These are phyloP conservation scores for Phytopythium kandeliae DNA, from an alignment of 352 stramenopile genomes.

Conservation along the genomic window DNA sequence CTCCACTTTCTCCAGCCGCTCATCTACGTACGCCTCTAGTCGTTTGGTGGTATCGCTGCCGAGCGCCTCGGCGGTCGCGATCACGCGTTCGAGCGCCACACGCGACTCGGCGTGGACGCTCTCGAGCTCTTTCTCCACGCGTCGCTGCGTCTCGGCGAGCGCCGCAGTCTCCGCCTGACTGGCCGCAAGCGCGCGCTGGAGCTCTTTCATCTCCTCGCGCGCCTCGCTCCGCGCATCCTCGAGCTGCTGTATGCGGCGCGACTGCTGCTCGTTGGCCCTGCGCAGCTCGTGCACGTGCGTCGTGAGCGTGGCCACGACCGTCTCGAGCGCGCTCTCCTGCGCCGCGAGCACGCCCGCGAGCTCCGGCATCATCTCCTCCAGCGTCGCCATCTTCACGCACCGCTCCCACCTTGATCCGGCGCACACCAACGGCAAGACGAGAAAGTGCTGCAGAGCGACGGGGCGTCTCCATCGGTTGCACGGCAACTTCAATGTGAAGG, in stretches of 20 bases:
- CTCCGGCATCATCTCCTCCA: conserved; percentile 62
- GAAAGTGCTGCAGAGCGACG: neutral
- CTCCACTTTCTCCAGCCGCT: conserved; percentile 16
- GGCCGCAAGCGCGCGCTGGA: conserved; percentile 12
- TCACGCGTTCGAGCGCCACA: conserved; percentile 7
- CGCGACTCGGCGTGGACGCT: conserved; percentile 4
- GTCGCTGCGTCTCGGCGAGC: conserved; percentile 9
- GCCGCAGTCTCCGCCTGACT: conserved; percentile 21
- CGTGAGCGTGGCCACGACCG: conserved; percentile 40
- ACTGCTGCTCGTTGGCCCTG: conserved; percentile 25
- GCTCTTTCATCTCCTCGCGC: conserved; percentile 15
- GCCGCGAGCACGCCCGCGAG: conserved; percentile 54
- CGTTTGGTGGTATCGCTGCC: neutral
- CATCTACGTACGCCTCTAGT: conserved; percentile 9
- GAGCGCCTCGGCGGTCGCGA: neutral
- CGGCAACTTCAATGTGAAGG: conserved; percentile 6
- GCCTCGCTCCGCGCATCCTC: conserved; percentile 27
- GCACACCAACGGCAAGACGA: too few species aligned
- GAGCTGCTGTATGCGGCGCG: conserved; percentile 23
- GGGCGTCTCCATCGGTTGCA: neutral
- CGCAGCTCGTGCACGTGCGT: conserved; percentile 47
- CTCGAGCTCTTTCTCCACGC: conserved; percentile 15
- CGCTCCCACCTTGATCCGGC: too few species aligned
- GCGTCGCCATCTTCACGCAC: conserved; percentile 29
- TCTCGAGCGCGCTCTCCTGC: conserved; percentile 54